phyloP scores from a whole-genome alignment of 2,329 filamentous ascomycete species.

The Beauveria brongniartii region DNA sequence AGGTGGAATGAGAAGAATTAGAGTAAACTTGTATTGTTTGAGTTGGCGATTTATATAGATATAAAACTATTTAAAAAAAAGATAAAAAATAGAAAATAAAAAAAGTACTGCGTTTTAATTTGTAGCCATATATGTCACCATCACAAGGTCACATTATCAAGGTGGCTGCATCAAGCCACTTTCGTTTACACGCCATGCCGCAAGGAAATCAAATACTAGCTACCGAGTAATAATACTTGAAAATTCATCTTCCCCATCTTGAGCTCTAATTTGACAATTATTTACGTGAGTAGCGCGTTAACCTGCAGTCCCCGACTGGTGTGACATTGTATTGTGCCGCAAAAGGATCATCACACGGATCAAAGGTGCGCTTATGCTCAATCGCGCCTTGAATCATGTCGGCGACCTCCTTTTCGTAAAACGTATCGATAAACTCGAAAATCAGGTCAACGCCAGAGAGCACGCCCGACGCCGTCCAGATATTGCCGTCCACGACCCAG shows the following conservation, averaged over 20 bases:
- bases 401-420: slow-evolving; percentile 9
- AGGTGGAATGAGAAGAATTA: slow-evolving; percentile 21
- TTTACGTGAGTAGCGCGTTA: not conserved
- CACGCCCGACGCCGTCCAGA: slow-evolving; percentile 55
- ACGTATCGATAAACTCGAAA: slow-evolving; percentile 14
- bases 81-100: no score
- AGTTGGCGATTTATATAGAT: no score
- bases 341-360: slow-evolving; percentile 16
- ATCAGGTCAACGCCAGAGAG: slow-evolving; percentile 14
- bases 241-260: no score
- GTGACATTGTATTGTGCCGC: slow-evolving; percentile 11
- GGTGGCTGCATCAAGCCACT: no score
- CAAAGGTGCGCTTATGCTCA: slow-evolving; percentile 13
- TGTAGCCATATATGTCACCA: no score
- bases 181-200: no score
- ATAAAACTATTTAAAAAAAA: no score
- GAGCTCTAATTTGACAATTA: no score
- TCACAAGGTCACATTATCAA: no score
- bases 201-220: no score
- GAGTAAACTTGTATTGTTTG: not conserved
- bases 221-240: no score
- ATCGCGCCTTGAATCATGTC: slow-evolving; percentile 7
- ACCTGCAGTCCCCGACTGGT: slow-evolving; percentile 7
- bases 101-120: no score
- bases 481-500: slow-evolving; percentile 56